Base-by-base conservation (phyloP, 805 yeast genomes). In the Pichia thaimueangensis region DNA sequence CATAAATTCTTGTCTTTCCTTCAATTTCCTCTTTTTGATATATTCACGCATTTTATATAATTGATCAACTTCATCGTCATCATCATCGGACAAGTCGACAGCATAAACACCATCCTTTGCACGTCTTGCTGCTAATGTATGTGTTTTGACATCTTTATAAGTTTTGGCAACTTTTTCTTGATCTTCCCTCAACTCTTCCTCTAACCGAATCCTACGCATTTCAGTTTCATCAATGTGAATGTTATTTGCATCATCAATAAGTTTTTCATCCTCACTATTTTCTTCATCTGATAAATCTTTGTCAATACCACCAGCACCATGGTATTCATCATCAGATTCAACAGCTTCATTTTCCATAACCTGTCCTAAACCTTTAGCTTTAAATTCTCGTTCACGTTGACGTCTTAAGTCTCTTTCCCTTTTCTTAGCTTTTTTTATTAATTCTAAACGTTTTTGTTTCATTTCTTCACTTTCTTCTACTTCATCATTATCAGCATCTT, bases 261-360 rank as follows among this genome's bases (percentile, higher is more conserved):
- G 78, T 47, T 65, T 70, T 60, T 84, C 93, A 55, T 83, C 85
- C 47, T 85, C 94, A 21, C 86, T 76, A 57, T 84, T 77, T 40
- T 79, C 82, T 33, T 67, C 76, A 47, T 73, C 81, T 15, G 76
- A 71, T 1, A 56, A 42, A 47, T 76, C 81, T 3, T 80, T 83
- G 51, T 82, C 89, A 6, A 56, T 67, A 46, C 94, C 94, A 49
- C 91, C 93, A 37, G 82, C 53, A 4, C 93, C 94, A 38, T 74
- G 74, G 85, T 87, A 86, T 65, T 86, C 95, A 67, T 86, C 95
- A 47, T 86, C 94, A 29, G 93, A 83, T 64, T 86, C 95, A 51
- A 76, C 88, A 34, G 95, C 95, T 65, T 85, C 93, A 37, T 82
- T 80, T 53, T 86, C 91, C 57, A 85, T 68, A 41, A 86, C 71